These are phyloP conservation scores for Crucihimalaya himalaica DNA, from an alignment of 345 rosid genomes.

Conservation along the genomic window DNA sequence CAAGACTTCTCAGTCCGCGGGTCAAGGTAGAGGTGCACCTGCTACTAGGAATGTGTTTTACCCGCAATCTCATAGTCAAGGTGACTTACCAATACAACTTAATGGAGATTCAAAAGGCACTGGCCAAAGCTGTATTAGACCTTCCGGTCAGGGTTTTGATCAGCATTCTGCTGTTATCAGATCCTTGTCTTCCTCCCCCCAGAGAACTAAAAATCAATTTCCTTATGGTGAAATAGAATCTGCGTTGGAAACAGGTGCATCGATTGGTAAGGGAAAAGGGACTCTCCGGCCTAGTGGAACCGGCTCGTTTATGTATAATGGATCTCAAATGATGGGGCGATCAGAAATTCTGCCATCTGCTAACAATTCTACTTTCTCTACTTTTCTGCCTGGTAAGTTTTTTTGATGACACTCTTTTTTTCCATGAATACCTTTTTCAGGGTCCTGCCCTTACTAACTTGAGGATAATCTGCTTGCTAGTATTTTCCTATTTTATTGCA, in stretches of 20 bases:
- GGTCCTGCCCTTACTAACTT: not conserved
- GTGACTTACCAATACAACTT: slow-evolving; percentile 44
- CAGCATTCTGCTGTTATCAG: slow-evolving; percentile 58
- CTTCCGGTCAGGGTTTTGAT: slow-evolving; percentile 50
- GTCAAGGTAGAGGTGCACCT: slow-evolving; percentile 62
- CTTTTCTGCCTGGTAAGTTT: slow-evolving; percentile 81
- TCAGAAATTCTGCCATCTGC: slow-evolving; percentile 63
- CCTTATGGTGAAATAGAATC: slow-evolving; percentile 61
- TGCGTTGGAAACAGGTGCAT: slow-evolving; percentile 55
- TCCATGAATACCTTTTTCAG: not conserved
- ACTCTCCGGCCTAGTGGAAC: slow-evolving; percentile 61
- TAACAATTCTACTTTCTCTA: slow-evolving; percentile 78
- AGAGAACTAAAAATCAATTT: slow-evolving; percentile 51
- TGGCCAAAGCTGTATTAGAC: slow-evolving; percentile 45
- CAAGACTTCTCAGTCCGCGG: slow-evolving; percentile 50
- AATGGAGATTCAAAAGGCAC: slow-evolving; percentile 51
- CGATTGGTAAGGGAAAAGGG: slow-evolving; percentile 69
- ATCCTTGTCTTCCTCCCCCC: slow-evolving; percentile 66
- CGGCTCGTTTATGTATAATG: slow-evolving; percentile 67
- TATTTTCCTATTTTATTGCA: not conserved
- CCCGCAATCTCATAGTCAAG: slow-evolving; percentile 53
- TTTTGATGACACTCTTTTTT: slow-evolving; percentile 8
- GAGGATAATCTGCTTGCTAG: slow-evolving; percentile 1
- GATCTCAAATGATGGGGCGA: slow-evolving; percentile 70
- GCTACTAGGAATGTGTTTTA: slow-evolving; percentile 51